These are phyloP conservation scores for Fusarium scirpi DNA, from an alignment of 2,329 filamentous ascomycete species.

Conservation along the genomic window DNA sequence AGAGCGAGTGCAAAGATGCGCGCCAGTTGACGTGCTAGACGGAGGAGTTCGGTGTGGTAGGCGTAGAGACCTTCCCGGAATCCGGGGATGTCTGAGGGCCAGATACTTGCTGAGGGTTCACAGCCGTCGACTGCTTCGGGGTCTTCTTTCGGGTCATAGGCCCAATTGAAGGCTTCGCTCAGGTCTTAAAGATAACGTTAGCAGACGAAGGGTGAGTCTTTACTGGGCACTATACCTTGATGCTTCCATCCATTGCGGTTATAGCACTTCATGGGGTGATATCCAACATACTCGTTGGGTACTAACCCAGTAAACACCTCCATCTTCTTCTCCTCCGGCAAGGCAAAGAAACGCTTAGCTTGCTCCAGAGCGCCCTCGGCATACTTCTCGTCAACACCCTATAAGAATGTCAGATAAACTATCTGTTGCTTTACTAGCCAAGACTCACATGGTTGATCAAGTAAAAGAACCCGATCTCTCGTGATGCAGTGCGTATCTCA, in stretches of 20 bases:
- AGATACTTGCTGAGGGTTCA: background rate
- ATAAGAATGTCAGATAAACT: background rate
- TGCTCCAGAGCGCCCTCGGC: slow-evolving; percentile 51
- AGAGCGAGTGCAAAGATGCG: slow-evolving; percentile 1
- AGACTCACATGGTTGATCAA: background rate
- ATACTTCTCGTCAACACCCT: slow-evolving; percentile 47
- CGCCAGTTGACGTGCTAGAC: background rate
- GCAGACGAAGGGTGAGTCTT: too few species aligned
- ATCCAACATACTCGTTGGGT: slow-evolving; percentile 51
- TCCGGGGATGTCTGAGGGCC: background rate
- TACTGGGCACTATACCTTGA: slow-evolving; percentile 16
- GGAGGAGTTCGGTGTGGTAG: background rate
- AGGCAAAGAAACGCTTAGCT: slow-evolving; percentile 56
- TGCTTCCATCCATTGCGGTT: slow-evolving; percentile 56
- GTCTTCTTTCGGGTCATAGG: background rate
- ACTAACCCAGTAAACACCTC: slow-evolving; percentile 58
- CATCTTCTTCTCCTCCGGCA: slow-evolving; percentile 59
- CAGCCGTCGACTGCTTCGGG: background rate
- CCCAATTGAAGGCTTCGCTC: slow-evolving; percentile 4
- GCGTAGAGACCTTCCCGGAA: background rate
- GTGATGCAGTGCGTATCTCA: background rate
- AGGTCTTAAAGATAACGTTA: background rate
- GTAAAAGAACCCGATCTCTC: slow-evolving; percentile 3
- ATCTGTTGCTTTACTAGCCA: background rate
- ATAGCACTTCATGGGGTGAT: slow-evolving; percentile 54